phyloP scores from a whole-genome alignment of 2,329 filamentous ascomycete species.

The Xylariales sp. region DNA sequence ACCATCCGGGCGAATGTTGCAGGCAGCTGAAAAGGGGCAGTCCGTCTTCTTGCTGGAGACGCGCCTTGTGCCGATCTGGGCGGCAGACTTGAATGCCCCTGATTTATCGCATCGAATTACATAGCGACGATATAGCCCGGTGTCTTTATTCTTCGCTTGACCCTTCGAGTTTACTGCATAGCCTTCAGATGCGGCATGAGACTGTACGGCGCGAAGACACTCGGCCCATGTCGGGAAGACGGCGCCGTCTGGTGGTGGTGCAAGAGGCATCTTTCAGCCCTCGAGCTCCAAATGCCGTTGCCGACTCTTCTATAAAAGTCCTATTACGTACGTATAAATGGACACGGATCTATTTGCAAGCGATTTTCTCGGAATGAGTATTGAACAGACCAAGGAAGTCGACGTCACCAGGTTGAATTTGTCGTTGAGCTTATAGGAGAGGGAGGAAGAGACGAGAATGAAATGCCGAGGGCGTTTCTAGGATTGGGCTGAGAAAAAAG shows the following conservation, averaged over 20 bases:
- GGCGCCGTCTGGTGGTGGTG: conserved; percentile 42
- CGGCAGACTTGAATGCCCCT: conserved; percentile 44
- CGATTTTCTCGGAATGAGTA: background rate
- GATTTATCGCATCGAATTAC: conserved; percentile 46
- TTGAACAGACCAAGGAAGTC: background rate
- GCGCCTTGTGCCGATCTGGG: conserved; percentile 41
- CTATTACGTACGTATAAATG: background rate
- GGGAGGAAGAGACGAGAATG: conserved; percentile 20
- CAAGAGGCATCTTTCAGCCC: conserved; percentile 41
- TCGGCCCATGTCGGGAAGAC: conserved; percentile 43
- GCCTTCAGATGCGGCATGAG: conserved; percentile 44
- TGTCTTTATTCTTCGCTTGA: conserved; percentile 44
- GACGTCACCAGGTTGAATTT: conserved; percentile 1
- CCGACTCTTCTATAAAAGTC: background rate
- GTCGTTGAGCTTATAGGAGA: conserved; percentile 6
- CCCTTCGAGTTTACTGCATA: conserved; percentile 45
- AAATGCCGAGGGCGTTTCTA: conserved; percentile 38
- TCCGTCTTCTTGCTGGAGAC: conserved; percentile 46
- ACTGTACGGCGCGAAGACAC: conserved; percentile 42
- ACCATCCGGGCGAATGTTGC: conserved; percentile 43
- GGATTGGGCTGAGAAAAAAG: conserved; percentile 26
- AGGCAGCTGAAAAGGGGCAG: conserved; percentile 45
- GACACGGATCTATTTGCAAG: no score
- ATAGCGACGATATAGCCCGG: conserved; percentile 45
- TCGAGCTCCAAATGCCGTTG: background rate